A percentile compares a stretch with the other conserved stretches of the same genome.
Evolutionary conservation across 2,329 filamentous ascomycete genomes (phyloP).

Genomic region (Seiridium unicorne): DNA sequence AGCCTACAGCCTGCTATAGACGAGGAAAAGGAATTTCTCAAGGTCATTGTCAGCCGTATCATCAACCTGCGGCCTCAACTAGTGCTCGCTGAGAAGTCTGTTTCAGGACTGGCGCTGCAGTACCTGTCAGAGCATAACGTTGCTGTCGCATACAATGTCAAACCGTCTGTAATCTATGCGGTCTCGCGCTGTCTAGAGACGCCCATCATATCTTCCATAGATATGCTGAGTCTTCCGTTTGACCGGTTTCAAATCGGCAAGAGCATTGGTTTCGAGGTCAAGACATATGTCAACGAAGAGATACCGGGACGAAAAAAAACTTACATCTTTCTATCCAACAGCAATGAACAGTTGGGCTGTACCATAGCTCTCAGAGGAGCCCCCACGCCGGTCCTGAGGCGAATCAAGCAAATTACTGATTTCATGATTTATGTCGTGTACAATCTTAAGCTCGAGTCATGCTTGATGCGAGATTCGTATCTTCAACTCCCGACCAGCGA

Average conservation of each 20-base stretch:
- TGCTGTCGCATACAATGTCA: conserved; percentile 94
- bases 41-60: conserved; percentile 89
- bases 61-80: conserved; percentile 81
- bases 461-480: conserved; percentile 88
- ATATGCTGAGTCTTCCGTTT: conserved; percentile 75
- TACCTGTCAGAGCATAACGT: conserved; percentile 87
- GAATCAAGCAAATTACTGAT: conserved; percentile 90
- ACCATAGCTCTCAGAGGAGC: conserved; percentile 90
- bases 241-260: conserved; percentile 72
- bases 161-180: conserved; percentile 90
- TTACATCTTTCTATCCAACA: conserved; percentile 93
- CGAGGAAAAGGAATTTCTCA: conserved; percentile 90
- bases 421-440: conserved; percentile 99
- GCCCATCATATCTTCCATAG: conserved; percentile 88
- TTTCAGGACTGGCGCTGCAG: conserved; percentile 86
- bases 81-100: conserved; percentile 87
- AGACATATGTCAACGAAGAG: conserved; percentile 84
- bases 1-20: conserved; percentile 95
- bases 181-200: conserved; percentile 91
- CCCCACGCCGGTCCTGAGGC: conserved; percentile 66
- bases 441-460: conserved; percentile 93
- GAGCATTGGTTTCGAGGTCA: conserved; percentile 88
- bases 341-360: conserved; percentile 84
- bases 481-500: conserved; percentile 72
- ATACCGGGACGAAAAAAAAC: conserved; percentile 80